Base-by-base conservation (phyloP, 495 filamentous ascomycete species). In the Wilcoxina mikolae region DNA sequence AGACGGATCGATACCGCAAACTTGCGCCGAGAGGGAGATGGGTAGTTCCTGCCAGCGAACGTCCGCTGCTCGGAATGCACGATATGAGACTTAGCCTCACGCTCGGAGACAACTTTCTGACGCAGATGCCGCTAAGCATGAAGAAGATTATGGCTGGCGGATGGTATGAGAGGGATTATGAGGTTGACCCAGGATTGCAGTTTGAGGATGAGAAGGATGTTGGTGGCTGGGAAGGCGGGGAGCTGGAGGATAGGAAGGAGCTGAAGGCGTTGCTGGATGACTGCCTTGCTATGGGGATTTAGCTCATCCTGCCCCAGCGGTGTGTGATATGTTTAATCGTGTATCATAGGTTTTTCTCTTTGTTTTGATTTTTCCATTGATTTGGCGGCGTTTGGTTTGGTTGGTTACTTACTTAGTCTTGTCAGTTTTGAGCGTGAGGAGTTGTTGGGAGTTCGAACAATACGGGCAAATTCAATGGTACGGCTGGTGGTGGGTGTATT, bases 41-140 rank as follows among this genome's bases (percentile, higher is more conserved):
- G 61, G 44, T 29, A 15, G 31, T 84, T 50, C 9, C 49, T 17
- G 79, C 80, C 17, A 75, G 74, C 55, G 73, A 78, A 58, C 72
- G 87, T 23, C 71, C 75, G 5, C 76, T 83, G 0, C 68, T 96
- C 2, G 77, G 81, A 5, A 84, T 90, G 68, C 77, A 79, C 38
- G 91, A 96, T 68, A 65, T 96, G 38, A 74, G 83, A 48, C 68
- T 94, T 18, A 79, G 84, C 1, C 64, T 95, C 10, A 76, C 83
- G 58, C 70, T 94, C 35, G 82, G 83, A 0, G 80, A 87, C 57
- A 79, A 78, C 48, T 76, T 81, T 24, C 70, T 94, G 22, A 79
- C 79, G 11, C 80, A 87, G 59, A 86, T 91, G 73, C 85, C 84
- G 0, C 70, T 85, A 24, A 72, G 91, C 12, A 73, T 79, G 31